Evolutionary conservation across 495 filamentous ascomycete genomes (phyloP).

Genomic region (Tuber melanosporum): DNA sequence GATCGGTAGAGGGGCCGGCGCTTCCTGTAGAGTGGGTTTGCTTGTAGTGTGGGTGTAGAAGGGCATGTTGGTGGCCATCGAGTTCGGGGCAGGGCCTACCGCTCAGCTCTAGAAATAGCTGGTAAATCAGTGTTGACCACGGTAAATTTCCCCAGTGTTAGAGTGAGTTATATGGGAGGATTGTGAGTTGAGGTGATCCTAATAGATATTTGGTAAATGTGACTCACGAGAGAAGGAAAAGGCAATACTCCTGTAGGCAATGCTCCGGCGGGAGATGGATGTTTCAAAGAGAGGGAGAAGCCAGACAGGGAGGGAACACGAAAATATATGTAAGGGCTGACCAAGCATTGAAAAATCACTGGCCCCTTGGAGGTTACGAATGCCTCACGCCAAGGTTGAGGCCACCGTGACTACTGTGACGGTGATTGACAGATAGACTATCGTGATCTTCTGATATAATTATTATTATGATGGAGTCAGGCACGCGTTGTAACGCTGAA

Average conservation of each 20-base stretch:
- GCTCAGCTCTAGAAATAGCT: background rate
- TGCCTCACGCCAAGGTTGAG: background rate
- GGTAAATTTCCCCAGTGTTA: background rate
- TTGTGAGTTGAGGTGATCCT: background rate
- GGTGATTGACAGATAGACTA: background rate
- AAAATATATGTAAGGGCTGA: background rate
- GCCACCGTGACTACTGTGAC: background rate
- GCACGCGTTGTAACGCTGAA: background rate
- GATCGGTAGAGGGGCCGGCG: background rate
- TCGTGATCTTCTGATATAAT: background rate
- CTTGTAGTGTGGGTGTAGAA: background rate
- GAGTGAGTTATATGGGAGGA: background rate
- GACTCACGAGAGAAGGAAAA: background rate
- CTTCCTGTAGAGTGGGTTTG: background rate
- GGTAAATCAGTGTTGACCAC: background rate
- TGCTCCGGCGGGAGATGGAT: background rate
- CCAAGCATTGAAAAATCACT: background rate
- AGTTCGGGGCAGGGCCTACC: background rate
- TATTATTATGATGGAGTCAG: background rate
- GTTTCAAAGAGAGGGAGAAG: background rate
- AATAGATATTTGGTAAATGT: background rate
- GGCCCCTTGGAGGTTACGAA: background rate
- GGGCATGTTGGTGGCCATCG: too few relatives aligned
- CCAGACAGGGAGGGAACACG: background rate
- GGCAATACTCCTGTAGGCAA: background rate